Conservation (phyloP, 2,329 filamentous ascomycete species). For the Achaetomium macrosporum region DNA sequence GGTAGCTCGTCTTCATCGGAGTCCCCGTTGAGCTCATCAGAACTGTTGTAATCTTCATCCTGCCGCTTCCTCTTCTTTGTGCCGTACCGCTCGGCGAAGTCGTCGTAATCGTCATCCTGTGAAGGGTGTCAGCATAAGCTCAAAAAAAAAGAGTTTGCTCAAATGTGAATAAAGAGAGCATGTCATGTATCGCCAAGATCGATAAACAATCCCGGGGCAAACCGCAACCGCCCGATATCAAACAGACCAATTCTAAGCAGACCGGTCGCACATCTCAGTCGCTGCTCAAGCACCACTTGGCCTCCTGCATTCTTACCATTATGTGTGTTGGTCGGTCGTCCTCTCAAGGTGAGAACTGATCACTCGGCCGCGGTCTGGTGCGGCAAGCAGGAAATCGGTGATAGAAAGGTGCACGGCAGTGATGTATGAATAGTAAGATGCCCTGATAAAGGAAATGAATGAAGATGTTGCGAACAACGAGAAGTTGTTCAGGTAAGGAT, state of each 20-base stretch:
- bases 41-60: conserved; percentile 15
- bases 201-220: not conserved
- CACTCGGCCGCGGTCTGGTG: not conserved
- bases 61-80: conserved; percentile 18
- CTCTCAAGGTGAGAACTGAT: not conserved
- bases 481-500: no score
- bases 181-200: not conserved
- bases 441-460: no score
- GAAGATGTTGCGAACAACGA: no score
- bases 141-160: not conserved
- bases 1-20: conserved; percentile 10
- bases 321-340: not conserved
- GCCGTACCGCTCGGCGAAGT: conserved; percentile 2
- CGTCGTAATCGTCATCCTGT: conserved; percentile 10
- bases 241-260: not conserved
- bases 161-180: not conserved
- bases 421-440: no score
- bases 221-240: not conserved
- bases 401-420: not conserved
- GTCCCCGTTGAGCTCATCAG: conserved; percentile 5
- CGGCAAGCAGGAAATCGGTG: not conserved
- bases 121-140: not conserved
- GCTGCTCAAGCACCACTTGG: not conserved
- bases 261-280: not conserved
- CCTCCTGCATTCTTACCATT: not conserved